These are phyloP conservation scores for Tolypocladium inflatum DNA, from an alignment of 2,329 filamentous ascomycete species.

Conservation along the genomic window DNA sequence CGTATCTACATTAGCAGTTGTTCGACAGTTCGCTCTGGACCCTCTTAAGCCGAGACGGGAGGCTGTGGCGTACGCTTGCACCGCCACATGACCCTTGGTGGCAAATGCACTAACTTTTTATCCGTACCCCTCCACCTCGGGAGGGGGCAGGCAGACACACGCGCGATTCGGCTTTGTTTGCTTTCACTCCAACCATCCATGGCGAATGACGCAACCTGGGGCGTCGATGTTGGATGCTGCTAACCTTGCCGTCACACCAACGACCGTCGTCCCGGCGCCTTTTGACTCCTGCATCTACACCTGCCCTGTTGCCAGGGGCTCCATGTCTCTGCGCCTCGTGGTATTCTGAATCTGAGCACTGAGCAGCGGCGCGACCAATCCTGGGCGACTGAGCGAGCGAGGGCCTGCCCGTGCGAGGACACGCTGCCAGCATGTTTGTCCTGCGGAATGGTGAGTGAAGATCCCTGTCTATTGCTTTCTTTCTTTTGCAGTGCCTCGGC, in stretches of 20 bases:
- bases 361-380: not conserved
- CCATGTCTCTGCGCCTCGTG: not conserved
- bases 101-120: not conserved
- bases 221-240: not conserved
- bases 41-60: too few species aligned
- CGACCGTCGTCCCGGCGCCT: not conserved
- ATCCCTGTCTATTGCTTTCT: not conserved
- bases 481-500: not conserved
- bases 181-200: not conserved
- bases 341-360: not conserved
- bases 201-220: not conserved
- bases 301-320: not conserved
- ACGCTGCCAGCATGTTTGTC: constrained; percentile 27
- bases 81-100: not conserved
- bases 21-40: too few species aligned
- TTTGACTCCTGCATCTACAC: not conserved
- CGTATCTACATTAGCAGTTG: too few species aligned
- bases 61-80: not conserved
- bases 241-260: not conserved
- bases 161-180: not conserved
- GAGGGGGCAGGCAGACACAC: not conserved
- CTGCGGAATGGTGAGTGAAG: constrained; percentile 32
- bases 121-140: not conserved
- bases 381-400: not conserved
- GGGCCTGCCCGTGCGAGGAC: not conserved